Evolutionary conservation across 2,329 filamentous ascomycete species (phyloP), one percentile per base, ranked within the genome.

Genomic region (Diaporthe vaccinii): DNA sequence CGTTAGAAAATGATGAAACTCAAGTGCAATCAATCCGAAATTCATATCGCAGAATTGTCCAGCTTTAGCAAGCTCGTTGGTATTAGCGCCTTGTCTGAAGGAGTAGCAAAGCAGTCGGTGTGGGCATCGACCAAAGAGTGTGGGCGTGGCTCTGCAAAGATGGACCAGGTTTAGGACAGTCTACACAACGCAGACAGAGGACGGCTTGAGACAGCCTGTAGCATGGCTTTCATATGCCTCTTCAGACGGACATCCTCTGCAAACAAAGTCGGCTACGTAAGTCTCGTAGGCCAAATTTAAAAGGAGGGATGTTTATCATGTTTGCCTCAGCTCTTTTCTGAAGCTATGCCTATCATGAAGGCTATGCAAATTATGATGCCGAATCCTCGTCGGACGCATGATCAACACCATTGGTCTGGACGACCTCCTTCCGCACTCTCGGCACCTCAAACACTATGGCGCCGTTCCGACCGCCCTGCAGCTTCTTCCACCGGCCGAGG

Each of bases 381-480:
- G 41, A 36, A 9, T 39, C 78, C 58, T 77, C 77, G 12, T 75
- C 76, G 15, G 76, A 73, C 34, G 72, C 75, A n/a, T 80, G 78
- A 65, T 81, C 80, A 67, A 80, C 80, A 28, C 83, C 85, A 73
- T 86, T 84, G 20, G 59, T 44, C 71, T 53, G 72, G n/a, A 28
- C 55, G n/a, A 12, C 51, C 31, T 59, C 41, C 76, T 79, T 83
- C 59, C 80, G 79, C 79, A 85, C 79, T 80, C 85, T 87, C 20
- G 93, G 90, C 46, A 98, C 91, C 82, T 98, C 95, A 81, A 98
- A 97, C 14, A 98, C 89, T 34, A 97, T 90, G n/a, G 94, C 94
- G 9, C 95, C 94, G 81, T 98, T 98, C 78, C 92, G 93, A 5
- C 92, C 95, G 10, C 86, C 87, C 61, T 84, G 83, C 34, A 89